Conservation (phyloP, 306 rosid genomes). For the Gleditsia sinensis region DNA sequence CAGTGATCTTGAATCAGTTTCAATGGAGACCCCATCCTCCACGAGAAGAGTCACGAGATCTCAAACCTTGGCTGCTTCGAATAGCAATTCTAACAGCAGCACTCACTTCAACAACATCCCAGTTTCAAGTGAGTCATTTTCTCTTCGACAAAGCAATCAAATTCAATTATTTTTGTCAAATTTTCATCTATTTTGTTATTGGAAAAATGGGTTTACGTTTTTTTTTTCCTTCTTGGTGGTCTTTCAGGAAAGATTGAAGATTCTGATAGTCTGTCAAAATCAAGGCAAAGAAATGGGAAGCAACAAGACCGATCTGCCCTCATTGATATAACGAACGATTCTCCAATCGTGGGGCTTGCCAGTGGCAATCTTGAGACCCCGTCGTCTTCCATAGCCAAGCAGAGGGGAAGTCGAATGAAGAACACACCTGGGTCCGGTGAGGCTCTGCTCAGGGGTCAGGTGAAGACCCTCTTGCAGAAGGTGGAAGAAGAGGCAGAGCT, state of each 20-base stretch:
- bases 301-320: constrained; percentile 70
- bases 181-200: neutral
- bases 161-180: neutral
- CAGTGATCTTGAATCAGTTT: neutral
- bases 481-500: constrained; percentile 90
- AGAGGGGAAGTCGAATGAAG: constrained; percentile 53
- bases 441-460: constrained; percentile 89
- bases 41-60: constrained; percentile 81
- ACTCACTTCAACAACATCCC: constrained; percentile 46
- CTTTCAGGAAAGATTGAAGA: constrained; percentile 63
- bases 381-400: constrained; percentile 46
- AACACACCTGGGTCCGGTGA: constrained; percentile 92
- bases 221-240: neutral
- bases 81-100: neutral
- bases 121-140: constrained; percentile 56
- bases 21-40: constrained; percentile 94
- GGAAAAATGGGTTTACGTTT: neutral
- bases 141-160: neutral
- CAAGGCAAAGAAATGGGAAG: constrained; percentile 51
- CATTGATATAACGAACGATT: constrained; percentile 83
- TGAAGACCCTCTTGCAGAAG: constrained; percentile 83
- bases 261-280: constrained; percentile 50
- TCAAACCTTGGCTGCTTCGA: constrained; percentile 38
- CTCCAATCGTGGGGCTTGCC: constrained; percentile 90
- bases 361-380: constrained; percentile 61